Conservation (phyloP, 1,284 basidiomycete genomes). For the Leucoagaricus sp. region DNA sequence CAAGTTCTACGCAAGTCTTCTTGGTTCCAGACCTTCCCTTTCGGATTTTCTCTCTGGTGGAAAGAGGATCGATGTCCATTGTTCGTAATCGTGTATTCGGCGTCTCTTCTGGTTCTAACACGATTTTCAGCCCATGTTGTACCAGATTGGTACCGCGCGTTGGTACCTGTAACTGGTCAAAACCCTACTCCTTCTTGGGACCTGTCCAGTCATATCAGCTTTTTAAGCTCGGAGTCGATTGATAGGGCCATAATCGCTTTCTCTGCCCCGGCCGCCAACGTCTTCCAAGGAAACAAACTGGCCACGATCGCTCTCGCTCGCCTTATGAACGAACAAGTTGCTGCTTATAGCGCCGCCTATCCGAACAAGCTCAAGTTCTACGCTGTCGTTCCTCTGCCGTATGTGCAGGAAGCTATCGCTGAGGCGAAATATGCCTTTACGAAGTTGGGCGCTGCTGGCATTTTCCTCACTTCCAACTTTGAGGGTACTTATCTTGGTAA, state of each 20-base stretch:
- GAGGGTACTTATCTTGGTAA: conserved; percentile 35
- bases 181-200: conserved; percentile 34
- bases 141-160: conserved; percentile 33
- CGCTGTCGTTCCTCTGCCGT: conserved; percentile 35
- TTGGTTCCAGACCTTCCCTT: conserved; percentile 11
- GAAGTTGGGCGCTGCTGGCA: conserved; percentile 33
- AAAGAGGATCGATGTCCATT: conserved; percentile 32
- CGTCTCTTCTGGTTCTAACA: not conserved
- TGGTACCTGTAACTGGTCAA: conserved; percentile 32
- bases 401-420: conserved; percentile 29
- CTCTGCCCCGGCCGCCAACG: conserved; percentile 34
- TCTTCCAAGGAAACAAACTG: conserved; percentile 27
- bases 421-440: conserved; percentile 33
- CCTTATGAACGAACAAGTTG: conserved; percentile 35
- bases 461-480: conserved; percentile 33
- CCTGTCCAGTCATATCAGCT: conserved; percentile 25
- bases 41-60: conserved; percentile 5
- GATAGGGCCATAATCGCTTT: conserved; percentile 30
- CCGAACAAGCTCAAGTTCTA: conserved; percentile 33
- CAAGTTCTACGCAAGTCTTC: conserved; percentile 34
- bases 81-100: conserved; percentile 16
- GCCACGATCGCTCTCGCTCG: conserved; percentile 35
- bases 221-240: conserved; percentile 33
- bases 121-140: conserved; percentile 28
- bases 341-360: conserved; percentile 29